Evolutionary conservation across 208 protist species (phyloP).

Genomic region (Leishmania aethiopica): DNA sequence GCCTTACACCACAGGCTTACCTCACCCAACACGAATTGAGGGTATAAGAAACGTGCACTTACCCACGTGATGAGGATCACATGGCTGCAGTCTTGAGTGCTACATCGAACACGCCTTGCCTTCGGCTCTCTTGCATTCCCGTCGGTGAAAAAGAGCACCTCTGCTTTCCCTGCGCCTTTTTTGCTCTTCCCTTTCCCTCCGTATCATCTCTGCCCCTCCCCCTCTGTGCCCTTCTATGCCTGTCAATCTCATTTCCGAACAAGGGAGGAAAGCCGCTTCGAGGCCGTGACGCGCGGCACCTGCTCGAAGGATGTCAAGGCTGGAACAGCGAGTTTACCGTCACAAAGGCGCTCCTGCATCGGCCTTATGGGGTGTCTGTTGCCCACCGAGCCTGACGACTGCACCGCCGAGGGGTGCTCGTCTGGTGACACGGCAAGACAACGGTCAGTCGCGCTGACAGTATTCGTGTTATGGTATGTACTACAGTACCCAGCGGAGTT

Average conservation of each 20-base stretch:
- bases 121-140: background rate
- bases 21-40: background rate
- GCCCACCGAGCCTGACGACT: background rate
- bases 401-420: background rate
- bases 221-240: background rate
- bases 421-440: background rate
- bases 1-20: background rate
- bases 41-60: background rate
- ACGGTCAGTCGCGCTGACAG: too few relatives aligned
- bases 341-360: constrained; percentile 4
- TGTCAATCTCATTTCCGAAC: background rate
- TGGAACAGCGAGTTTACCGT: background rate
- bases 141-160: background rate
- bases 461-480: background rate
- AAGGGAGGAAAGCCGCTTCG: background rate
- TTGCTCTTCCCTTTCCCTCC: background rate
- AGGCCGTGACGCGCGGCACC: background rate
- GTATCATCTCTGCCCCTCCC: background rate
- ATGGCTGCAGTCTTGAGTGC: background rate
- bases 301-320: constrained; percentile 1
- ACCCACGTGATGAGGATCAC: background rate
- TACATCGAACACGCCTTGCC: background rate
- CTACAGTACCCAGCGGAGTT: background rate
- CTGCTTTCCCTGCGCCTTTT: background rate
- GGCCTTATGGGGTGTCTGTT: background rate